Evolutionary conservation across 345 rosid genomes (phyloP).

Genomic region (Rhizophora mangle): DNA sequence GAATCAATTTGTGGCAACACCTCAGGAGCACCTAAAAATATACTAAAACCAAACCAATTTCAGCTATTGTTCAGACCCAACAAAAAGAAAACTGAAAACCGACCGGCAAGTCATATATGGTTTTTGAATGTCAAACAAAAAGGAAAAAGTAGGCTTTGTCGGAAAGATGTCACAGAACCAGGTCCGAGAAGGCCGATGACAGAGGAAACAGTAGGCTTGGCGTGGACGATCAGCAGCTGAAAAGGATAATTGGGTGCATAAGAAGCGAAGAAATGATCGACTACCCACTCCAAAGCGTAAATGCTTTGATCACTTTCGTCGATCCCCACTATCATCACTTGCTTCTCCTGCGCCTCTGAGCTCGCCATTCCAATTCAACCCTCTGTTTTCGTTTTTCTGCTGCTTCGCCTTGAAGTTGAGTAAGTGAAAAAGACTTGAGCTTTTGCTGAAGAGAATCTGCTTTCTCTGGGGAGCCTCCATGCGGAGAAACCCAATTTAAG

Average conservation of each 20-base stretch:
- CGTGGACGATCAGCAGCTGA: slow-evolving; percentile 70
- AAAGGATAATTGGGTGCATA: slow-evolving; percentile 52
- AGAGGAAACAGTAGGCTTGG: slow-evolving; percentile 66
- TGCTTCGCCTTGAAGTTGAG: too few relatives aligned
- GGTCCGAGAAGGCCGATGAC: slow-evolving; percentile 73
- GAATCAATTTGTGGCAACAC: slow-evolving; percentile 62
- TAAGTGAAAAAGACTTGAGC: too few relatives aligned
- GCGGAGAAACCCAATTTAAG: too few relatives aligned
- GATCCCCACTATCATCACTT: slow-evolving; percentile 53
- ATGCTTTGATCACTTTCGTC: slow-evolving; percentile 70
- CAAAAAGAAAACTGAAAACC: background rate
- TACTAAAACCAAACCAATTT: background rate
- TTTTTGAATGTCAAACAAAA: background rate
- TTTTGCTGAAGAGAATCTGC: too few relatives aligned
- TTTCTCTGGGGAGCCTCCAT: too few relatives aligned
- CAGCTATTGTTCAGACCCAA: background rate
- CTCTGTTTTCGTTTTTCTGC: too few relatives aligned
- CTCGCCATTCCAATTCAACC: background rate
- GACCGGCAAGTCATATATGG: background rate
- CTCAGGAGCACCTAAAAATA: slow-evolving; percentile 61
- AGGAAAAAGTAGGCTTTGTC: too few relatives aligned
- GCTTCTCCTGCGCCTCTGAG: slow-evolving; percentile 48
- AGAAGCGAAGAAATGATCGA: slow-evolving; percentile 70
- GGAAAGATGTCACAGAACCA: slow-evolving; percentile 32
- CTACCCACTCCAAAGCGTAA: slow-evolving; percentile 87